Percentiles rank a stretch among this genome's conserved stretches.
phyloP scores from a whole-genome alignment of 441 rosid species.

The Geranium incanum region DNA sequence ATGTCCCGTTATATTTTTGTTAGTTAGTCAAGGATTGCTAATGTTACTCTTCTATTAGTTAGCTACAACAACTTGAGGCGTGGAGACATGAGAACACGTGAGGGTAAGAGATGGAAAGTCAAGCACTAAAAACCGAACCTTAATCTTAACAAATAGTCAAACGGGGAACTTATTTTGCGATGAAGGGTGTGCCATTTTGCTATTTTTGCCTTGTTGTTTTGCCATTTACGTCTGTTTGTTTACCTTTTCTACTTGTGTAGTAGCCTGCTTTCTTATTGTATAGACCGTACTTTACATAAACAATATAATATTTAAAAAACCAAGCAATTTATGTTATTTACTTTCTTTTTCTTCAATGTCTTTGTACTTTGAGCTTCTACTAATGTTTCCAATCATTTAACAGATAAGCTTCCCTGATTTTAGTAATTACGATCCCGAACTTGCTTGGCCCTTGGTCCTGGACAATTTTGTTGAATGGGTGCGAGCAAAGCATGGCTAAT shows the following conservation, averaged over 20 bases:
- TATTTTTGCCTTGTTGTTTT: too few species aligned
- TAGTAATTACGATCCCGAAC: conserved; percentile 51
- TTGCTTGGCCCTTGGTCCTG: conserved; percentile 75
- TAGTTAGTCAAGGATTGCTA: neutral
- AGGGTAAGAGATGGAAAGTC: neutral
- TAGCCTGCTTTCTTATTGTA: neutral
- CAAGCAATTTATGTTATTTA: neutral
- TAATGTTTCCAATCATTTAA: conserved; percentile 14
- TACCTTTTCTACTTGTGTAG: neutral
- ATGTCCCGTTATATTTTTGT: neutral
- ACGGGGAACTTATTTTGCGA: neutral
- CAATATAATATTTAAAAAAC: too few species aligned
- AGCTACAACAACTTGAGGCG: neutral
- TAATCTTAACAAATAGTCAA: neutral
- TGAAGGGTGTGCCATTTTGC: too few species aligned
- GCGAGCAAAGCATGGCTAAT: conserved; percentile 53
- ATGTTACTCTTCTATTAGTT: neutral
- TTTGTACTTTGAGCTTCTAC: neutral
- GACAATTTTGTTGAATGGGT: conserved; percentile 81
- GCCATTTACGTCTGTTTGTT: neutral
- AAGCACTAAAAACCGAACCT: neutral
- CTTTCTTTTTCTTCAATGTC: neutral
- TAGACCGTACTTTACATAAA: too few species aligned
- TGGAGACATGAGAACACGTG: neutral
- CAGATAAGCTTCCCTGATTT: conserved; percentile 73